These are phyloP conservation scores for Erodium texanum DNA, from an alignment of 441 rosid species.

Conservation along the genomic window DNA sequence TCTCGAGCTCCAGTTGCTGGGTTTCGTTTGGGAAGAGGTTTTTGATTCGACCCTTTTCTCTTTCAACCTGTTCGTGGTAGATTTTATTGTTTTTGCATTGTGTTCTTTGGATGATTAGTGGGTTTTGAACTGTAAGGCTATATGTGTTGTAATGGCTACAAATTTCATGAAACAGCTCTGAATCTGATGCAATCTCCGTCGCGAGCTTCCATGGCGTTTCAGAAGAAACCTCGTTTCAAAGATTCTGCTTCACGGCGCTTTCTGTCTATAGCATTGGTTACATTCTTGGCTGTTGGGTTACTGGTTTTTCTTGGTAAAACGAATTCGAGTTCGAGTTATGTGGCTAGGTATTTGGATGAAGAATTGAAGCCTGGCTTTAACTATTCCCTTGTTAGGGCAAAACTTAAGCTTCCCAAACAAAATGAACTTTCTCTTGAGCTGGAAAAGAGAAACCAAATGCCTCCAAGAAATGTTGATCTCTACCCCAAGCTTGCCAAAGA, in stretches of 20 bases:
- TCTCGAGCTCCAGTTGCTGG: no score
- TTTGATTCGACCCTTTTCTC: not conserved
- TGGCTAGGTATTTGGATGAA: constrained; percentile 23
- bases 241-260: not conserved
- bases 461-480: constrained; percentile 60
- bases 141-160: not conserved
- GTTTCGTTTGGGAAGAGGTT: not conserved
- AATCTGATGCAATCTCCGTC: not conserved
- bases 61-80: not conserved
- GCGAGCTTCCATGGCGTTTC: not conserved
- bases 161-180: not conserved
- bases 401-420: constrained; percentile 43
- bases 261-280: not conserved
- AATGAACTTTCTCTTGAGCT: constrained; percentile 45
- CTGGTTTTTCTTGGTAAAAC: not conserved
- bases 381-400: constrained; percentile 18
- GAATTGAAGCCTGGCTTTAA: constrained; percentile 11
- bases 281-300: not conserved
- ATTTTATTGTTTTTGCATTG: no score
- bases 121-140: not conserved
- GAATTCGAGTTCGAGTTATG: constrained; percentile 16
- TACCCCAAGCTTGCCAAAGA: constrained; percentile 58
- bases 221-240: constrained; percentile 2
- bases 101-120: not conserved
- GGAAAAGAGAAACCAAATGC: constrained; percentile 48